phyloP scores from a whole-genome alignment of 75 land plant species.

The Azolla pinnata region DNA sequence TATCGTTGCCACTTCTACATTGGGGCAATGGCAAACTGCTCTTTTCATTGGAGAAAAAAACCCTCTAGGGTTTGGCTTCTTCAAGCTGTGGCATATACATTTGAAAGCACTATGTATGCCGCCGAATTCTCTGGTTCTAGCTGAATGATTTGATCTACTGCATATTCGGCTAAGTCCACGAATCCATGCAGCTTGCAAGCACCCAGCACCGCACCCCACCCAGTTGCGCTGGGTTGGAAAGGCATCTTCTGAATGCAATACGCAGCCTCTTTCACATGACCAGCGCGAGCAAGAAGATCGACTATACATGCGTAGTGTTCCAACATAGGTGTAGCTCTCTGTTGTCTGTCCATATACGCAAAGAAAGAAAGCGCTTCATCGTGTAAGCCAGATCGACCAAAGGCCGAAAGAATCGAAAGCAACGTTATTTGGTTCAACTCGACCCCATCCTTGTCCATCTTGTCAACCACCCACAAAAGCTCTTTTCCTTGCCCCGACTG shows the following conservation, averaged over 20 bases:
- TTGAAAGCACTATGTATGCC: slow-evolving; percentile 1
- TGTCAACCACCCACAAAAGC: not conserved
- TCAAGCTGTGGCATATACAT: not conserved
- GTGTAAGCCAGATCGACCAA: not conserved
- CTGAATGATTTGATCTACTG: not conserved
- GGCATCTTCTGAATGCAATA: not conserved
- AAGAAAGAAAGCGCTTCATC: not conserved
- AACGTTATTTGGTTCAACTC: slow-evolving; percentile 10
- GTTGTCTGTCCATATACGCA: not conserved
- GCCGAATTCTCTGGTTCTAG: not conserved
- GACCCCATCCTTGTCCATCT: slow-evolving; percentile 11
- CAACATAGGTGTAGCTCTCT: not conserved
- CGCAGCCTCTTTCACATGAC: slow-evolving; percentile 9
- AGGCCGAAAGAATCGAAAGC: slow-evolving; percentile 5
- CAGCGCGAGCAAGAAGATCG: slow-evolving; percentile 8
- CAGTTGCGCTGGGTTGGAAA: not conserved
- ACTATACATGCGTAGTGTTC: slow-evolving; percentile 13
- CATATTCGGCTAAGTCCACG: slow-evolving; percentile 1
- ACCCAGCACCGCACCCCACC: slow-evolving; percentile 3
- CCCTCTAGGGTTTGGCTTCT: too few relatives aligned
- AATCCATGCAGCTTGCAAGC: slow-evolving; percentile 4
- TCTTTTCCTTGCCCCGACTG: slow-evolving; percentile 8
- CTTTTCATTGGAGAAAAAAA: too few relatives aligned
- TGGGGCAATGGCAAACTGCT: too few relatives aligned
- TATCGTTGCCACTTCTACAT: too few relatives aligned